Evolutionary conservation across 2,329 filamentous ascomycete species (phyloP).

Genomic region (Fusarium pininemorale): DNA sequence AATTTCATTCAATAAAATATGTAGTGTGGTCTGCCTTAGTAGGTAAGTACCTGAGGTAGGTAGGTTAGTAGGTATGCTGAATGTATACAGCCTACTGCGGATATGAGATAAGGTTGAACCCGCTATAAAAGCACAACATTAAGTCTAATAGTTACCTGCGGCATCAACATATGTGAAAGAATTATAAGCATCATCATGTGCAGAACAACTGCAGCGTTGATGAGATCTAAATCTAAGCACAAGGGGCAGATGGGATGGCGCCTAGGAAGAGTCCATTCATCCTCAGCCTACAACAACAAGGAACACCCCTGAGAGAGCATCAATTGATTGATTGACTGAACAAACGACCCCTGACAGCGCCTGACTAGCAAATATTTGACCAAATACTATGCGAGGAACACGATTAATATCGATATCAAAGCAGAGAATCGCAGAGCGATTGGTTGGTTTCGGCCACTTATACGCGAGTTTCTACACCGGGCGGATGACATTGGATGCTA

Average conservation of each 20-base stretch:
- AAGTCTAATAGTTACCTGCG: not conserved
- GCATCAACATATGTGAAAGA: not conserved
- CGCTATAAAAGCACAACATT: conserved; percentile 14
- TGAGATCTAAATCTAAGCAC: conserved; percentile 41
- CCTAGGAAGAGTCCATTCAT: conserved; percentile 2
- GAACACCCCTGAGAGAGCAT: conserved; percentile 5
- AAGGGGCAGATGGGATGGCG: conserved; percentile 31
- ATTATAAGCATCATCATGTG: not conserved
- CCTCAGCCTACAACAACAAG: conserved; percentile 2
- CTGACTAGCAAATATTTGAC: conserved; percentile 42
- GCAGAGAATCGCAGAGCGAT: conserved; percentile 27
- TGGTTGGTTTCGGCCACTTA: conserved; percentile 24
- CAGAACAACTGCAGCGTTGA: conserved; percentile 26
- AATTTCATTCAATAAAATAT: not conserved
- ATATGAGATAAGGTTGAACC: conserved; percentile 27
- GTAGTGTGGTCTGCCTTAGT: not conserved
- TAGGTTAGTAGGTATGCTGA: not conserved
- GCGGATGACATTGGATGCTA: conserved; percentile 10
- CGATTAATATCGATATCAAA: not conserved
- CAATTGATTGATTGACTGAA: not conserved
- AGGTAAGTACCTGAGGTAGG: no score
- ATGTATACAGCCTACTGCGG: not conserved
- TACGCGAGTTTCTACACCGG: conserved; percentile 8
- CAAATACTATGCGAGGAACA: conserved; percentile 12
- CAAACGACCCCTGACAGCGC: conserved; percentile 23